These are phyloP conservation scores for Sphagnum fallax DNA, from an alignment of 228 moss, liverwort and hornwort genomes.

Conservation along the genomic window DNA sequence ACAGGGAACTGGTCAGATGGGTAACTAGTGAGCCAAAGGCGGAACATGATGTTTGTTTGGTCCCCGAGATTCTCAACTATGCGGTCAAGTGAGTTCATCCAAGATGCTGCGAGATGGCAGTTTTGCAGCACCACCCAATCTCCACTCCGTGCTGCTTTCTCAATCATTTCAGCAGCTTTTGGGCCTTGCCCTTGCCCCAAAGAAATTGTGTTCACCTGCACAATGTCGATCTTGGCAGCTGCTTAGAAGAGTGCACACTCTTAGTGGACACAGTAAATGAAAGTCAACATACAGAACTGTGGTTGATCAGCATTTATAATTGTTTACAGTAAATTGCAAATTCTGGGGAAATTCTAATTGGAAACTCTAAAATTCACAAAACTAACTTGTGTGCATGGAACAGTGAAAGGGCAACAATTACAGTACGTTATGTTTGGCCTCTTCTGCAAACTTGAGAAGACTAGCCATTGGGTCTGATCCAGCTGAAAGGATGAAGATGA, in stretches of 20 bases:
- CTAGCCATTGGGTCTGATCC: constrained; percentile 71
- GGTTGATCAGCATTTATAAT: too few relatives aligned
- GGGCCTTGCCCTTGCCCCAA: constrained; percentile 74
- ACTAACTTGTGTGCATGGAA: too few relatives aligned
- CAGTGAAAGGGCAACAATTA: too few relatives aligned
- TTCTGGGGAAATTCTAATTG: too few relatives aligned
- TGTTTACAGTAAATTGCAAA: too few relatives aligned
- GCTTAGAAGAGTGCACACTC: background rate
- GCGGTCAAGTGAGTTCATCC: constrained; percentile 62
- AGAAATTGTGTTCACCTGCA: constrained; percentile 60
- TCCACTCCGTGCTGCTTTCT: constrained; percentile 39
- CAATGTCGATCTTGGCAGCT: background rate
- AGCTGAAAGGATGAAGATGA: constrained; percentile 66
- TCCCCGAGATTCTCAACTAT: constrained; percentile 52
- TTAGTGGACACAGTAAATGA: too few relatives aligned
- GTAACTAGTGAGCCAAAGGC: constrained; percentile 65
- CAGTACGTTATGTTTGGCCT: constrained; percentile 35
- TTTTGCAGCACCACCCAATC: constrained; percentile 72
- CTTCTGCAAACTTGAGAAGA: constrained; percentile 61
- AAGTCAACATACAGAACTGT: too few relatives aligned
- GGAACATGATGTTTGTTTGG: constrained; percentile 41
- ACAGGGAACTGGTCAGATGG: constrained; percentile 62
- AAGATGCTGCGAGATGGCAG: constrained; percentile 65
- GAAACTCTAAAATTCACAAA: too few relatives aligned
- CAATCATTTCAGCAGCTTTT: constrained; percentile 65